Base-by-base conservation (phyloP, 352 stramenopile genomes). In the Globisporangium rhizosaccharum region DNA sequence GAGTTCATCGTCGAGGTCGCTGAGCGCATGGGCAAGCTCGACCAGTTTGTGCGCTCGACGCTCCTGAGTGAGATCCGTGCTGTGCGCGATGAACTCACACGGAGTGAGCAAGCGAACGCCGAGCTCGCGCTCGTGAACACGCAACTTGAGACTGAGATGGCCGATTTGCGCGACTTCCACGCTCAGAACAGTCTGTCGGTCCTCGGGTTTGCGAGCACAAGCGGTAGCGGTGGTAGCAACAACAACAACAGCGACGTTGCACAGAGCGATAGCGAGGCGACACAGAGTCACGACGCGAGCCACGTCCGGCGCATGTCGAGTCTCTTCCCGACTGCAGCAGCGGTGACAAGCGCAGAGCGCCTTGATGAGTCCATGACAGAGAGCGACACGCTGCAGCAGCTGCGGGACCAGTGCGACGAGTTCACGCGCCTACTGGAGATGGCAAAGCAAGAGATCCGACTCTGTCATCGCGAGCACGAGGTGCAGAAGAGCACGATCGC, bases 401-500 rank as follows among this genome's bases (percentile, higher is more conserved):
- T 85, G 33, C 82, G 72, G 5, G 54, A 73, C 7, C 75, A 84
- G 44, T 82, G 75, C 15, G 61, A 82, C 12, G 79, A 90, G 30
- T 65, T 81, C n/a, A 66, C 57, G 7, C 67, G 77, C 0, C 20
- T 88, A 11, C 55, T 90, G 6, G 79, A 90, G 39, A 85, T 90
- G 75, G 77, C 77, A 0, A 87, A 90, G 55, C 73, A 88, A 49
- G 79, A 90, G 46, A 90, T 90, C n/a, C 67, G 67, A 0, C 52
- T 90, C 41, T 81, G 77, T 57, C 79, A 90, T 18, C 68, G 76
- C 30, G 77, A 90, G 20, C 63, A 67, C 3, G 75, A 88, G 42
- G 65, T 68, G 12, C 77, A 87, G 45, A 78, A 84, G 25, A 62
- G 59, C 26, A 66, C 67, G 3, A 58, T 87, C 7, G 66, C 62